Base-by-base conservation (phyloP, 352 stramenopile species). In the Globisporangium iwayamae region DNA sequence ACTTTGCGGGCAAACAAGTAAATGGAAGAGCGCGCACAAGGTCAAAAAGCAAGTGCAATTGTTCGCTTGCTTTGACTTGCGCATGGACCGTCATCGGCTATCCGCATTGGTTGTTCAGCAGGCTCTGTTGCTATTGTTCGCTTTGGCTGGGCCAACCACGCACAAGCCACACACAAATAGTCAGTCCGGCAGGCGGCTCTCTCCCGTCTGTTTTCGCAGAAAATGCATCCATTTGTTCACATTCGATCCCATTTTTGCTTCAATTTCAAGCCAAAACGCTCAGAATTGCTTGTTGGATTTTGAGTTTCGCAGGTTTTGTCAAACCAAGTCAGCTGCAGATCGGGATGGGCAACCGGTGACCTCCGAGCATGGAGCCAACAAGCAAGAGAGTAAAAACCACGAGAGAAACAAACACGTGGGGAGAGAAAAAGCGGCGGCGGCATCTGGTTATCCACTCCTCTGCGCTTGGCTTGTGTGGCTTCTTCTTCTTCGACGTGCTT, bases 181-280 rank as follows among this genome's bases (percentile, higher is more conserved):
- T 46, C 52, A 45, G 51, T 28, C 51, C 20, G 52, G 13, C 20
- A 28, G n/a, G 6, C n/a, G 43, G 32, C 52, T 47, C 58, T 63
- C 46, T 63, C 32, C 58, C 58, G 58, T 57, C 58, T 64, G 58
- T 57, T 64, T 64, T 50, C 38, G 13, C 36, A 64, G 58, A 64
- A 64, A 64, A 64, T 45, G 28, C 32, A 59, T 34, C 11, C 11
- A 46, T 46, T 46, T 46, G 39, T 3, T 18, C 39, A 8, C 32
- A 22, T 18, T 48, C 43, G 43, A 48, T 48, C 43, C 39, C 13
- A 46, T n/a, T 46, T 46, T 18, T 46, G 39, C 39, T 46, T 11
- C 43, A 48, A 22, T 20, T 22, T 11, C 13, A 16, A 47, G n/a
- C 45, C 28, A 52, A 34, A 28, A 13, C 20, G 41, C 28, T 55